Evolutionary conservation across 2,329 filamentous ascomycete genomes (phyloP).

Genomic region (Colletotrichum siamense): DNA sequence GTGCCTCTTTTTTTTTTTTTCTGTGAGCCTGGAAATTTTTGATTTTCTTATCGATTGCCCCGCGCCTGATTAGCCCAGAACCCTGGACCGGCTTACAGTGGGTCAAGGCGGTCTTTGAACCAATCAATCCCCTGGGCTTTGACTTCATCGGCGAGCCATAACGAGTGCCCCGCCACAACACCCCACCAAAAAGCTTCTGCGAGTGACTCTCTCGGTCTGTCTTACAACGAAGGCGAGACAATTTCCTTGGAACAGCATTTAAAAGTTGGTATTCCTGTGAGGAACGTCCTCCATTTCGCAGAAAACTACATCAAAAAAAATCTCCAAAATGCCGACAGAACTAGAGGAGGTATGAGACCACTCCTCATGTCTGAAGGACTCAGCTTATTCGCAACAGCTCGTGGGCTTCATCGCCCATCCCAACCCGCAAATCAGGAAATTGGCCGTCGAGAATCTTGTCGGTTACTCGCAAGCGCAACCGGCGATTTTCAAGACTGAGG

Average conservation of each 20-base stretch:
- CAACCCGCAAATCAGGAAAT: slow-evolving; percentile 86
- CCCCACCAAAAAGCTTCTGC: slow-evolving; percentile 24
- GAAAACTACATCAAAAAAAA: not conserved
- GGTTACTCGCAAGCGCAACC: slow-evolving; percentile 79
- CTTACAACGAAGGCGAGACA: slow-evolving; percentile 16
- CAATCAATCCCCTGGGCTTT: slow-evolving; percentile 14
- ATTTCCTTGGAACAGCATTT: not conserved
- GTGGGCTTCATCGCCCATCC: slow-evolving; percentile 93
- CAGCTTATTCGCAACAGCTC: slow-evolving; percentile 60
- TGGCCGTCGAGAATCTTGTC: slow-evolving; percentile 85
- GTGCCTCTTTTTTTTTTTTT: slow-evolving; percentile 1
- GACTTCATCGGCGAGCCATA: slow-evolving; percentile 19
- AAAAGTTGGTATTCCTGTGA: not conserved
- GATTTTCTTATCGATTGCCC: slow-evolving; percentile 39
- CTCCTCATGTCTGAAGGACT: not conserved
- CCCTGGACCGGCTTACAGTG: slow-evolving; percentile 11
- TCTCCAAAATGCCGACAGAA: slow-evolving; percentile 71
- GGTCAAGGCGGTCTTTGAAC: not conserved
- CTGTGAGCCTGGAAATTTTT: slow-evolving; percentile 22
- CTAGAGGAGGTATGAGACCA: slow-evolving; percentile 69
- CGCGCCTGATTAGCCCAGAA: slow-evolving; percentile 23
- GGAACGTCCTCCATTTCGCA: not conserved
- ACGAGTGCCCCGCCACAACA: slow-evolving; percentile 20
- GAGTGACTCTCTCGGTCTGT: slow-evolving; percentile 18
- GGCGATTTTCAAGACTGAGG: slow-evolving; percentile 81